Evolutionary conservation across 352 stramenopile species (phyloP), one percentile per base, ranked within the genome.

Genomic region (Pythium aristosporum): DNA sequence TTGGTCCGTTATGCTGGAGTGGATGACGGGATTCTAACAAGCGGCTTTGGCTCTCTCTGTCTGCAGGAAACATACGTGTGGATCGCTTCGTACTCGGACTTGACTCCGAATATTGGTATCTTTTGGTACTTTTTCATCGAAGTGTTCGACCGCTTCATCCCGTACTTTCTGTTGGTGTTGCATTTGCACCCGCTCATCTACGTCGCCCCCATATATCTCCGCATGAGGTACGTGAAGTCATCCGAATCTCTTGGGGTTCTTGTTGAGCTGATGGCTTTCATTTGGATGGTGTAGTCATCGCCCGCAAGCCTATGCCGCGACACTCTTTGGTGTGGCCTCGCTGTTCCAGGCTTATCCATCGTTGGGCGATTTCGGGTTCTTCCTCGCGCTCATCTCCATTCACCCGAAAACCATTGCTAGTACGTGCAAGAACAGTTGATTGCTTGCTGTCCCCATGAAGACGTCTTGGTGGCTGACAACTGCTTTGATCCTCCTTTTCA

Each of bases 61-160:
- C n/a, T 23, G 41, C 50, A 62, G 80, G 76, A 89, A 65, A 93
- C 86, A 3, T 95, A 95, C 61, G 57, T 90, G 44, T 95, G 86
- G 86, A 74, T 93, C 28, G 79, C 78, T 1, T 76, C 74, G 37
- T 95, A 92, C 52, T 89, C 79, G 44, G 86, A 93, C 59, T 68
- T 95, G 80, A 93, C 86, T 1, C 84, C 84, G 9, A 92, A 93
- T 48, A 77, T 95, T 23, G 86, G 86, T 37, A 82, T 93, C 61
- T 95, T 95, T 65, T 95, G 86, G 86, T 95, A 95, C 54, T 93
- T 95, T 61, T 93, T 95, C 62, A 95, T 89, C 67, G 86, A 95
- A 63, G 74, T 95, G 1, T 95, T 95, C 53, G 84, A 95, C 62
- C 84, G 86, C 20, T 95, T 95, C 56, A 88, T 89, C 51, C 75